These are phyloP conservation scores for Stemphylium lycopersici DNA, from an alignment of 2,329 filamentous ascomycete genomes.

Conservation along the genomic window DNA sequence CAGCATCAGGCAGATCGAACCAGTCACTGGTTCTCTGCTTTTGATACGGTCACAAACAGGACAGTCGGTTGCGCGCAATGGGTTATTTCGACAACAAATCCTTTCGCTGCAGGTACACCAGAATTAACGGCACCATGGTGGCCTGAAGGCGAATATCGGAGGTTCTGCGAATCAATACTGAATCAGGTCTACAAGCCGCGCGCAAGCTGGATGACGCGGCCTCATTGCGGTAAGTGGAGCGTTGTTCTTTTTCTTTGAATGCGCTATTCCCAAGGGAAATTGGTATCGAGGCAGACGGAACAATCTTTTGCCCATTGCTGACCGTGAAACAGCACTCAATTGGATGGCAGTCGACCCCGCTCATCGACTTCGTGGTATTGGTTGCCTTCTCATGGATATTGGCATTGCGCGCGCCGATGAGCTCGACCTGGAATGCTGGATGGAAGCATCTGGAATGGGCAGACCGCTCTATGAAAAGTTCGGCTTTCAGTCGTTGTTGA, in stretches of 20 bases:
- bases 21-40: slow-evolving; percentile 44
- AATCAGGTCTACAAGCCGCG: slow-evolving; percentile 42
- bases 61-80: slow-evolving; percentile 43
- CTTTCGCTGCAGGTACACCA: slow-evolving; percentile 37
- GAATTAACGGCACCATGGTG: slow-evolving; percentile 42
- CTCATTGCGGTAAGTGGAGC: slow-evolving; percentile 41
- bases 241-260: neutral
- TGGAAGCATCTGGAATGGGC: slow-evolving; percentile 47
- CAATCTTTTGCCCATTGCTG: slow-evolving; percentile 6
- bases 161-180: slow-evolving; percentile 42
- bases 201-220: slow-evolving; percentile 41
- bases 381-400: slow-evolving; percentile 44
- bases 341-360: slow-evolving; percentile 47
- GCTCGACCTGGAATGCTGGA: slow-evolving; percentile 45
- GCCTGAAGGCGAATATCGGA: slow-evolving; percentile 42
- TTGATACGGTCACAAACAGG: slow-evolving; percentile 28
- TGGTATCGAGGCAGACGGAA: neutral
- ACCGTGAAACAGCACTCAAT: slow-evolving; percentile 37
- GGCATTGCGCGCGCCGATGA: slow-evolving; percentile 44
- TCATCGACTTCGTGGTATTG: slow-evolving; percentile 46
- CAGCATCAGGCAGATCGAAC: slow-evolving; percentile 31
- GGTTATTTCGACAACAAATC: slow-evolving; percentile 36
- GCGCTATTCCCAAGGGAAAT: slow-evolving; percentile 2
- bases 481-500: slow-evolving; percentile 35
- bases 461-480: slow-evolving; percentile 47